phyloP scores from a whole-genome alignment of 176 grass and related monocot genomes.

The Paspalum vaginatum region DNA sequence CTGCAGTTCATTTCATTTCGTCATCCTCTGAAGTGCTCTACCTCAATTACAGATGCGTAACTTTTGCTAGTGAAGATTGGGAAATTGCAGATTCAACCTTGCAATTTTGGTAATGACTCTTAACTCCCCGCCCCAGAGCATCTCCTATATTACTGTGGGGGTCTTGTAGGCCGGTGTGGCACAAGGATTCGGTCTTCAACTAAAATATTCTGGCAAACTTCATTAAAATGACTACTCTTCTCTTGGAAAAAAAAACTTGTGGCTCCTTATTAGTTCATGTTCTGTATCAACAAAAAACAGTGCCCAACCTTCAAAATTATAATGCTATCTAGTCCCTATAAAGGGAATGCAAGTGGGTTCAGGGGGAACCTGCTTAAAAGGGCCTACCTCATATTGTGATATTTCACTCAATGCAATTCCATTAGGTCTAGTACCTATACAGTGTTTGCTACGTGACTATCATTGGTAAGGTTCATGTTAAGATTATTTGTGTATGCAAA shows the following conservation, averaged over 20 bases:
- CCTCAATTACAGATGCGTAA: constrained; percentile 67
- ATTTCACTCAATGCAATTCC: background rate
- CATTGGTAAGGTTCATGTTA: background rate
- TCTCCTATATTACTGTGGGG: background rate
- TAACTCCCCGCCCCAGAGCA: background rate
- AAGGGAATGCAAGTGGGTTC: no score
- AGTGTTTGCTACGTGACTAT: constrained; percentile 10
- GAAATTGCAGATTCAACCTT: constrained; percentile 97
- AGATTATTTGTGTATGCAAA: background rate
- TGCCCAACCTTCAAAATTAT: background rate
- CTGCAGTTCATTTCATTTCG: constrained; percentile 22
- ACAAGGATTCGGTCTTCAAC: background rate
- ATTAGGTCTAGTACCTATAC: background rate
- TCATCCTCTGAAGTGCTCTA: constrained; percentile 27
- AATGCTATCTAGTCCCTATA: background rate
- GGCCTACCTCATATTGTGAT: background rate
- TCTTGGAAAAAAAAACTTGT: no score
- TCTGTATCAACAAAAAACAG: background rate
- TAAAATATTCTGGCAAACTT: background rate
- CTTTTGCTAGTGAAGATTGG: constrained; percentile 82
- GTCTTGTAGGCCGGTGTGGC: background rate
- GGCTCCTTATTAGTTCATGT: background rate
- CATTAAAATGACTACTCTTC: background rate
- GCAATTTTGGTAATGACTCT: constrained; percentile 78
- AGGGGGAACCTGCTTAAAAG: no score